phyloP scores from a whole-genome alignment of 2,329 filamentous ascomycete species.

The Alternaria sp. region DNA sequence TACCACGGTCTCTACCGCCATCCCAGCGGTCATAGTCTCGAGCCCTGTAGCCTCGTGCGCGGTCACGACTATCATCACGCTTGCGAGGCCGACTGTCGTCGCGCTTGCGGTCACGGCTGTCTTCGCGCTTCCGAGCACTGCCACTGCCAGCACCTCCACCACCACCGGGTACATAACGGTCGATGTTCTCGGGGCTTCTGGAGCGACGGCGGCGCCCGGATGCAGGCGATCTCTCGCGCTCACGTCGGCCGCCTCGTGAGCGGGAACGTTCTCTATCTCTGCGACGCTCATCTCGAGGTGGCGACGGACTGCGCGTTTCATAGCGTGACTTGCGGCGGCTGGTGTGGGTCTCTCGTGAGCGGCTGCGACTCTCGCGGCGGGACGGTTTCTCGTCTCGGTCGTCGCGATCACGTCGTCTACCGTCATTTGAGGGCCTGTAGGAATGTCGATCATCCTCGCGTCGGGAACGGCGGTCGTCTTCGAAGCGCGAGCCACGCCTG shows the following conservation, averaged over 20 bases:
- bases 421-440: slow-evolving; percentile 33
- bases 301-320: slow-evolving; percentile 35
- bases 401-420: slow-evolving; percentile 27
- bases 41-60: slow-evolving; percentile 47
- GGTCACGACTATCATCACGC: slow-evolving; percentile 45
- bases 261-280: slow-evolving; percentile 34
- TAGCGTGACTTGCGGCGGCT: slow-evolving; percentile 39
- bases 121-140: slow-evolving; percentile 32
- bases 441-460: slow-evolving; percentile 36
- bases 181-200: slow-evolving; percentile 47
- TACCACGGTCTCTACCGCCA: slow-evolving; percentile 27
- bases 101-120: slow-evolving; percentile 28
- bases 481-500: slow-evolving; percentile 29
- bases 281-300: slow-evolving; percentile 27
- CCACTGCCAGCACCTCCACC: slow-evolving; percentile 16
- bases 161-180: slow-evolving; percentile 46
- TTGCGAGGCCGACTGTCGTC: slow-evolving; percentile 32
- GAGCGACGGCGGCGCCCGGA: slow-evolving; percentile 29
- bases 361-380: slow-evolving; percentile 38
- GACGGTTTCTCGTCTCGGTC: slow-evolving; percentile 26
- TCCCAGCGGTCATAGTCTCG: slow-evolving; percentile 51
- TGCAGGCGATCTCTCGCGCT: slow-evolving; percentile 24
- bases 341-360: slow-evolving; percentile 37
- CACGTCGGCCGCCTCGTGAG: slow-evolving; percentile 24
- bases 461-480: slow-evolving; percentile 32